These are phyloP conservation scores for Sporothrix mexicana DNA, from an alignment of 2,329 filamentous ascomycete species.

Conservation along the genomic window DNA sequence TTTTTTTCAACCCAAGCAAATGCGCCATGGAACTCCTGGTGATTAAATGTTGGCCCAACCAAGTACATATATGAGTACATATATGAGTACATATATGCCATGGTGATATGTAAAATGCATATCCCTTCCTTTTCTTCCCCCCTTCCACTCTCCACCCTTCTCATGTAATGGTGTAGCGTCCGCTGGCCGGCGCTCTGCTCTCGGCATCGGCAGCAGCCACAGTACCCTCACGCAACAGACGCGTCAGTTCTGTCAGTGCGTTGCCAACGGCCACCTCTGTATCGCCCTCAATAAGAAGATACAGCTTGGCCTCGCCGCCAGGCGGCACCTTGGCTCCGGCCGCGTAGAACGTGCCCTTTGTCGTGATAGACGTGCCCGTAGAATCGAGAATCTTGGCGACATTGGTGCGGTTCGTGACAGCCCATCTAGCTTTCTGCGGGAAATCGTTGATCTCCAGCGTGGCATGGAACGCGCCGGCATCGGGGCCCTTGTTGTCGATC, in stretches of 20 bases:
- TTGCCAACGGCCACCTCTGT: conserved; percentile 90
- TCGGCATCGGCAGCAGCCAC: conserved; percentile 89
- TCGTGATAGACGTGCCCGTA: conserved; percentile 94
- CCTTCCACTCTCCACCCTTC: background rate
- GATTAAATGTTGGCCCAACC: too few species aligned
- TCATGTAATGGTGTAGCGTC: conserved; percentile 84
- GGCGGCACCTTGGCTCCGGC: conserved; percentile 78
- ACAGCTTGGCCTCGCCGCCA: conserved; percentile 86
- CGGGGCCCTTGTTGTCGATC: conserved; percentile 97
- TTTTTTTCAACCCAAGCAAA: background rate
- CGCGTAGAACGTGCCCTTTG: conserved; percentile 90
- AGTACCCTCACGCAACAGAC: conserved; percentile 86
- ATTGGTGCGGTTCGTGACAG: conserved; percentile 97
- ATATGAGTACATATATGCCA: background rate
- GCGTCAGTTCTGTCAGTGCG: conserved; percentile 87
- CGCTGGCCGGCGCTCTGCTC: conserved; percentile 75
- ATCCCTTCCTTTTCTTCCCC: too few species aligned
- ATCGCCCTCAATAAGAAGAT: conserved; percentile 96
- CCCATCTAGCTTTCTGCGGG: conserved; percentile 97
- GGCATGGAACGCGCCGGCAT: conserved; percentile 94
- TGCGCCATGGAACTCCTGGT: conserved; percentile 8
- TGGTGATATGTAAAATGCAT: background rate
- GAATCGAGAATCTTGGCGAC: conserved; percentile 97
- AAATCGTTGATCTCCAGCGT: conserved; percentile 99
- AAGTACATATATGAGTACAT: background rate